A percentile compares a stretch with the other conserved stretches of the same genome.
Evolutionary conservation across 768 basidiomycete genomes (phyloP).

Genomic region (Naganishia vaughanmartiniae): DNA sequence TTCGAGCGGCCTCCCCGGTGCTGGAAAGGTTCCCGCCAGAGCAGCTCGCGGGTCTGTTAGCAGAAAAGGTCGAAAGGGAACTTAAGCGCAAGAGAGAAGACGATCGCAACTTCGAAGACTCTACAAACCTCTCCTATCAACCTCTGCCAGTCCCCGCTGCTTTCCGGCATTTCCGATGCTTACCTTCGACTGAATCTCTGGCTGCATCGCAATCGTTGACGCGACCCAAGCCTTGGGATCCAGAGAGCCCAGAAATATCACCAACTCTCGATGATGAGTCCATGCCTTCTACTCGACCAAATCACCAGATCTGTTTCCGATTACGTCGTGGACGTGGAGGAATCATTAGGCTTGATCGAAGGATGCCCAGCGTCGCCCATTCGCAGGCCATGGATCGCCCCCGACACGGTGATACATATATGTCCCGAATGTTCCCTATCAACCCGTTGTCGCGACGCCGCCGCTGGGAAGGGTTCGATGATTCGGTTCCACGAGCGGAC

Average conservation of each 20-base stretch:
- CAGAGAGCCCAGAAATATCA: conserved; percentile 20
- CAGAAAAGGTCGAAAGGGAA: conserved; percentile 64
- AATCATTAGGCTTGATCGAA: conserved; percentile 69
- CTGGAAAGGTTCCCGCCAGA: conserved; percentile 47
- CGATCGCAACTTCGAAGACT: conserved; percentile 82
- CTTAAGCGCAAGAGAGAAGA: conserved; percentile 65
- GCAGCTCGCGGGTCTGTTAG: conserved; percentile 62
- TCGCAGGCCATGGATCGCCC: conserved; percentile 20
- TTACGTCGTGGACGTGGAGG: conserved; percentile 80
- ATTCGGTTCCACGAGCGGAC: conserved; percentile 12
- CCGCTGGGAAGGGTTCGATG: background rate
- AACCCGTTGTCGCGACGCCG: conserved; percentile 18
- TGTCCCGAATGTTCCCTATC: conserved; percentile 40
- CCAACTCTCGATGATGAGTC: conserved; percentile 12
- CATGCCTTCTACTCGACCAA: conserved; percentile 36
- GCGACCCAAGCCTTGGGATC: conserved; percentile 22
- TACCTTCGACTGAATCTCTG: conserved; percentile 58
- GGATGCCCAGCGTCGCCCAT: conserved; percentile 33
- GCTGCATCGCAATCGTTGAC: conserved; percentile 53
- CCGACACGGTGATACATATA: conserved; percentile 6
- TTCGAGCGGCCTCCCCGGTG: conserved; percentile 40
- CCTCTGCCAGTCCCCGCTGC: conserved; percentile 61
- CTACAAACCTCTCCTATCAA: conserved; percentile 77
- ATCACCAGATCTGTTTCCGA: conserved; percentile 58
- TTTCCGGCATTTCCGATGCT: conserved; percentile 48